Percentiles rank a stretch among this genome's conserved stretches.
Conservation (phyloP, 2,329 filamentous ascomycete species). For the Aspergillus calidoustus region DNA sequence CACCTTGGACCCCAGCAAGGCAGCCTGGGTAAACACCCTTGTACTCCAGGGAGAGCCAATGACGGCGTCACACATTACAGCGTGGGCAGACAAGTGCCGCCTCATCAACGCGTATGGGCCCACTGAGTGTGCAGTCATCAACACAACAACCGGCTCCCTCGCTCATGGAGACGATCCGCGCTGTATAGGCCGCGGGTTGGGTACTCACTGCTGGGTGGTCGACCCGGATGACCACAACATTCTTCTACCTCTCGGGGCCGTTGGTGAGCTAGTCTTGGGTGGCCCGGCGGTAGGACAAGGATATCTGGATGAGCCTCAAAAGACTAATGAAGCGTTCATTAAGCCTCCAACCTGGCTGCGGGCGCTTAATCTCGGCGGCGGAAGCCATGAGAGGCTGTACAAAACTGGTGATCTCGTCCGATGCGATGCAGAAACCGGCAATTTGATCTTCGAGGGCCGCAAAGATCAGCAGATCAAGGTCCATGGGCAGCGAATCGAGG, state of each 20-base stretch:
- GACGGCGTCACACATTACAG: too few relatives aligned
- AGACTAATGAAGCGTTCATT: constrained; percentile 61
- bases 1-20: too few relatives aligned
- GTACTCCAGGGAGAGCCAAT: too few relatives aligned
- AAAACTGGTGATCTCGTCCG: not conserved
- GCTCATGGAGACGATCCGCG: too few relatives aligned
- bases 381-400: not conserved
- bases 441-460: not conserved
- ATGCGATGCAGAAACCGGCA: not conserved
- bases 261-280: not conserved
- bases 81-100: too few relatives aligned
- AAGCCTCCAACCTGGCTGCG: not conserved
- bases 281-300: not conserved
- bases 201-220: not conserved
- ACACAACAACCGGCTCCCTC: too few relatives aligned
- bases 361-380: not conserved
- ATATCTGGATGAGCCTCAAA: constrained; percentile 37
- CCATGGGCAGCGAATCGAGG: constrained; percentile 28
- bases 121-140: too few relatives aligned
- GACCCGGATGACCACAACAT: not conserved
- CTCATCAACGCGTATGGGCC: too few relatives aligned
- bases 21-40: too few relatives aligned
- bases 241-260: not conserved
- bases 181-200: too few relatives aligned
- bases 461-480: constrained; percentile 28